Evolutionary conservation across 176 grass and related monocot species (phyloP).

Genomic region (Eremochloa ophiuroides): DNA sequence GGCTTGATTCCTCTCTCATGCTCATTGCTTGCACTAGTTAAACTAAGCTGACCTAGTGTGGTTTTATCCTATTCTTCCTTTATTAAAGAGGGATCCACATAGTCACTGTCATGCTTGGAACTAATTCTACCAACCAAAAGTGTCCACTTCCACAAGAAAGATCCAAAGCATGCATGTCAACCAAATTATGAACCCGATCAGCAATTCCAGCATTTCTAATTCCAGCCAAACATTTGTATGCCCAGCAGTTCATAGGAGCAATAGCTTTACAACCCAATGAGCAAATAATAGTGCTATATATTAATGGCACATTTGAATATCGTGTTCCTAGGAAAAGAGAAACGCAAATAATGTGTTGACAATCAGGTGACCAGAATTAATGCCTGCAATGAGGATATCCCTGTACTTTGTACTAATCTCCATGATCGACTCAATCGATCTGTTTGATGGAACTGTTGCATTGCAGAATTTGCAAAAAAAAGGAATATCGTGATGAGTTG

Average conservation of each 20-base stretch:
- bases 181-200: neutral
- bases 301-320: neutral
- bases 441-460: neutral
- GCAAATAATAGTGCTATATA: neutral
- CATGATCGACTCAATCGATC: neutral
- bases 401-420: neutral
- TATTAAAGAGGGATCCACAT: conserved; percentile 16
- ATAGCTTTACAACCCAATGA: neutral
- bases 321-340: neutral
- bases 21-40: neutral
- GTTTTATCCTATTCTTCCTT: conserved; percentile 1
- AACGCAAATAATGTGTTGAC: neutral
- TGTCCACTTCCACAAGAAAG: neutral
- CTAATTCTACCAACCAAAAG: conserved; percentile 13
- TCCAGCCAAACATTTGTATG: conserved; percentile 3
- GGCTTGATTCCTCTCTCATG: neutral
- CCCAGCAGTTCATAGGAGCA: neutral
- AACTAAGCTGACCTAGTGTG: neutral
- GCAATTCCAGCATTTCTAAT: neutral
- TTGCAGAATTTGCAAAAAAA: neutral
- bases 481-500: neutral
- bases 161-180: neutral
- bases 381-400: neutral
- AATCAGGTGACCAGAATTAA: neutral
- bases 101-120: neutral